A percentile compares a stretch with the other conserved stretches of the same genome.
These are phyloP conservation scores for Pleurotus tuber-regium DNA, from an alignment of 768 basidiomycete species.

Conservation along the genomic window DNA sequence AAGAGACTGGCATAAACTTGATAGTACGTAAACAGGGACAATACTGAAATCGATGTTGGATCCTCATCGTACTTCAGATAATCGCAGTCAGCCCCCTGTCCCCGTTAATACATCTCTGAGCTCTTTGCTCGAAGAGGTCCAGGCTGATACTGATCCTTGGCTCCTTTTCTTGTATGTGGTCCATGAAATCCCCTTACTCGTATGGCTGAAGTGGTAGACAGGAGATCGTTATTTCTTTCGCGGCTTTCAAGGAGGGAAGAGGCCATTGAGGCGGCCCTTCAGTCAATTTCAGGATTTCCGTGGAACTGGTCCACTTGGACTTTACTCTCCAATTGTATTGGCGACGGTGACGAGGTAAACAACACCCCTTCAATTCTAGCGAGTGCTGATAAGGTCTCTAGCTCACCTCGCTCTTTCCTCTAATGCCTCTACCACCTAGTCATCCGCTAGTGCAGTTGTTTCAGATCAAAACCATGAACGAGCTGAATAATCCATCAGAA, in stretches of 20 bases:
- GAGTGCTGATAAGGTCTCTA: conserved; percentile 22
- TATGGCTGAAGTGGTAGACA: conserved; percentile 27
- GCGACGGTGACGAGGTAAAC: conserved; percentile 82
- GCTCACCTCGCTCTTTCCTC: conserved; percentile 47
- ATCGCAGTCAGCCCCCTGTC: conserved; percentile 63
- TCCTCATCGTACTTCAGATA: conserved; percentile 42
- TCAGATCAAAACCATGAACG: conserved; percentile 85
- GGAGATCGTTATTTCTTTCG: conserved; percentile 81
- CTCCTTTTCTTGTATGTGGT: conserved; percentile 72
- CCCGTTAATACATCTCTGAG: conserved; percentile 61
- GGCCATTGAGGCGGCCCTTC: conserved; percentile 77
- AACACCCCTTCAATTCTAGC: conserved; percentile 8
- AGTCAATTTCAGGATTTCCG: conserved; percentile 74
- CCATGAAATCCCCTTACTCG: conserved; percentile 4
- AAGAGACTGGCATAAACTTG: conserved; percentile 81
- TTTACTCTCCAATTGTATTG: conserved; percentile 73
- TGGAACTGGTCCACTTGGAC: conserved; percentile 98
- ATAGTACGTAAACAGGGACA: conserved; percentile 46
- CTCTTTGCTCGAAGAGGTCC: conserved; percentile 58
- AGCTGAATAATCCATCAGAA: conserved; percentile 86
- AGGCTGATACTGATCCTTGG: conserved; percentile 71
- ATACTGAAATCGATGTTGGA: conserved; percentile 4
- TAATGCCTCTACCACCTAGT: conserved; percentile 42
- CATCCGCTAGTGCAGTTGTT: conserved; percentile 64
- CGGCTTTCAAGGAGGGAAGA: conserved; percentile 79